Evolutionary conservation across 2,329 filamentous ascomycete species (phyloP), one percentile per base, ranked within the genome.

Genomic region (Fusarium pseudograminearum): DNA sequence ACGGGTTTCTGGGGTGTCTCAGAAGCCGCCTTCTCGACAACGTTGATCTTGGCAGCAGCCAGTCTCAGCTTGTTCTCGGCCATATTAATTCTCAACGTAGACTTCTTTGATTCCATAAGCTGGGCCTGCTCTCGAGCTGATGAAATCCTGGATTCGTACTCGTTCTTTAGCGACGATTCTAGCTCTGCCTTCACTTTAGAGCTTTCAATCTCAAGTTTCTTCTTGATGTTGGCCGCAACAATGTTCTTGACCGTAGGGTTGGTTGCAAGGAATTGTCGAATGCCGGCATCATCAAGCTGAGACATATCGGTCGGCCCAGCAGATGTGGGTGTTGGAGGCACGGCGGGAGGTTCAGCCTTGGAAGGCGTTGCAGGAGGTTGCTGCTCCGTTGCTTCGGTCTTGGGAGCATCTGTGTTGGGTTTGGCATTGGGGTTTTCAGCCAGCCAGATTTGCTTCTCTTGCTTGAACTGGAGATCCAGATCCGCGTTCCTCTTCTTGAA

Each of bases 1-100:
- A 98, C 93, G 1, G 94, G 89, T 76, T 89, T 90, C 73, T 95
- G 86, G 1, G 95, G 95, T 1, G 94, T 98, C 48, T 97, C 91
- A n/a, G 85, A 86, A 1, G 91, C 93, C 15, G 95, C 94, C 47
- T 89, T 92, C 75, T 94, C 87, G 5, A 98, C 92, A 2, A 96
- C 88, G 3, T 87, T 86, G 33, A 97, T 81, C 81, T 96, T 97
- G 7, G 91, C 92, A 52, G 85, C 85, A 0, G 90, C 88, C 11
- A 83, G 81, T 66, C 86, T 88, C 47, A 86, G 81, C 76, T 90
- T 89, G 72, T 90, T 92, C 71, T 95, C 91, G 8, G 89, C 83
- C 89, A 97, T 92, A 77, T 93, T 95, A 68, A 95, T 85, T 69
- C 91, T 92, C 50, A 93, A 83, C 3, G 88, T 88, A 56, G 87